Base-by-base conservation (phyloP, 2,329 filamentous ascomycete species). In the Penicillium sp. region DNA sequence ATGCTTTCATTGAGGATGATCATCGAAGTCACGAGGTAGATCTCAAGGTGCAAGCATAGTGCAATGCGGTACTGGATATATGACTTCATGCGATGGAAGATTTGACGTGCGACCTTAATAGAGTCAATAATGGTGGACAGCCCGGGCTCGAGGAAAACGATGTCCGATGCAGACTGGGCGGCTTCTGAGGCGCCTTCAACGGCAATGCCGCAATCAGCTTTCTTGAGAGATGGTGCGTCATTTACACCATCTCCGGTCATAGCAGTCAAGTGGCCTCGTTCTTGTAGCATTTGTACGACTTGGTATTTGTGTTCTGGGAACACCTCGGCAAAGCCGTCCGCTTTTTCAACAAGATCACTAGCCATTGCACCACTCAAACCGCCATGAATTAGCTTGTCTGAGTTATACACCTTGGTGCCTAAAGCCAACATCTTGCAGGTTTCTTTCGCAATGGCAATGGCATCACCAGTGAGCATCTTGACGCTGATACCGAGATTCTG, bases 401-500 rank as follows among this genome's bases (percentile, higher is more conserved):
- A 90, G 78, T 90, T 90, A 78, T 90, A 90, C 58, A 91, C 88
- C 78, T 90, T 90, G 63, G 88, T 90, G 55, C 88, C 88, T 51
- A 90, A 82, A 57, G 87, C 86, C 65, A 90, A 80, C 86, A 90
- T 90, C 76, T 89, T 89, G 81, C 88, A 90, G 57, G 88, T 90
- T 76, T 91, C 88, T 76, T 90, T 90, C 47, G 88, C 88, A 65
- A 90, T 91, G 60, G 88, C 88, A 66, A 90, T 87, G 56, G 88
- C 88, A 72, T 90, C 88, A 79, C 88, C 88, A 71, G 88, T 91
- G 71, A 90, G 80, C 88, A 90, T 90, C 80, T 90, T 90, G 59
- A 91, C 88, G 58, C 84, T 86, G 28, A 91, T 87, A 75, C 88
- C 88, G 46, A 90, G 84, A 67, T 87, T 84, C 70, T 89, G 86